These are phyloP conservation scores for Dioscorea dumetorum DNA, from an alignment of 106 monocot species.

Conservation along the genomic window DNA sequence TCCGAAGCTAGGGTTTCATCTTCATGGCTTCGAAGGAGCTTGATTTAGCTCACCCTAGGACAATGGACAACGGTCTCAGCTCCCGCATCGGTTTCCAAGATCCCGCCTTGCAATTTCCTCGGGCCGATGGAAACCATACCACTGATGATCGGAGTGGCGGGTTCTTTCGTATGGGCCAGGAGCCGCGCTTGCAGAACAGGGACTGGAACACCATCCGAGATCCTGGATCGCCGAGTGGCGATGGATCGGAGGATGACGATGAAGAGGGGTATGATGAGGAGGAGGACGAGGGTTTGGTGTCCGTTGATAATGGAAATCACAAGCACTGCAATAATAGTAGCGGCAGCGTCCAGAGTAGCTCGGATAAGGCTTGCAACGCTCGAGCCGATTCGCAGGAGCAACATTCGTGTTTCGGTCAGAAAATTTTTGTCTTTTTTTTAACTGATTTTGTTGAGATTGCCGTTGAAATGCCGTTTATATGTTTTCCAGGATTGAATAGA, in stretches of 20 bases:
- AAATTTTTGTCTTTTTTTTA: constrained; percentile 3
- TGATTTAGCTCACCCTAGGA: too few relatives aligned
- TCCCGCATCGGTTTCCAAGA: not conserved
- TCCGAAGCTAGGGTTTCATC: too few relatives aligned
- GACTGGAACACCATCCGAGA: constrained; percentile 10
- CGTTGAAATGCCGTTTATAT: not conserved
- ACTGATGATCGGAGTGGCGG: not conserved
- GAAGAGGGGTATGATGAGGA: constrained; percentile 39
- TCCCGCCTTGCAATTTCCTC: not conserved
- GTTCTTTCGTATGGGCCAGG: not conserved
- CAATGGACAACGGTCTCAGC: not conserved
- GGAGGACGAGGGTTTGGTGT: constrained; percentile 36
- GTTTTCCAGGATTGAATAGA: constrained; percentile 26
- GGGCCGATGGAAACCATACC: not conserved
- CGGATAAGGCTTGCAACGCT: constrained; percentile 25
- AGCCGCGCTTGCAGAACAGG: not conserved
- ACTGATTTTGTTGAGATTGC: not conserved
- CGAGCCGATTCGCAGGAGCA: constrained; percentile 15
- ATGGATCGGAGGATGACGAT: constrained; percentile 21
- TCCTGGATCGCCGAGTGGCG: constrained; percentile 1
- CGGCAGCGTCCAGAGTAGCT: constrained; percentile 58
- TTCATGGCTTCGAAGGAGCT: too few relatives aligned
- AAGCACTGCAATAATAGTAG: constrained; percentile 46
- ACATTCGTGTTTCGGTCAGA: constrained; percentile 31
- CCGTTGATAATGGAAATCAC: constrained; percentile 14